Base-by-base conservation (phyloP, 2,329 filamentous ascomycete species). In the Fonsecaea multimorphosa region DNA sequence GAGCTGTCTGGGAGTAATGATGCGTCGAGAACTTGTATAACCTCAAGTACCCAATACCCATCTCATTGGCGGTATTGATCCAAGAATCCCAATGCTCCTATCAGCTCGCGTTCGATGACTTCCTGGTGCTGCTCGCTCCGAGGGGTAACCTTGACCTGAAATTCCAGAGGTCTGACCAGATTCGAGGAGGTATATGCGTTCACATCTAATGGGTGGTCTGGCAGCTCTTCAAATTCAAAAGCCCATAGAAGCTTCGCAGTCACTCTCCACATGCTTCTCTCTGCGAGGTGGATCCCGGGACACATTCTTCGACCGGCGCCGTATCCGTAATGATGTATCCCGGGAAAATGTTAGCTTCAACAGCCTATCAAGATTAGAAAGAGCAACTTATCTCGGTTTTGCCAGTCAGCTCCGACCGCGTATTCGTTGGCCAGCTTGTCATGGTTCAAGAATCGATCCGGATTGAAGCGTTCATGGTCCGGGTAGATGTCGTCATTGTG, bases 211-310 rank as follows among this genome's bases (percentile, higher is more conserved):
- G 63, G 63, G 27, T 44, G 51, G 16, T 61, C 63, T 1, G 32
- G 24, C 5, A 65, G 12, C 38, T 55, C 67, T 57, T 29, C 57
- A 36, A 73, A 70, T n/a, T 72, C 63, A 54, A 76, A 77, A 2
- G 72, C 85, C 86, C 85, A 88, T 0, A 88, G 72, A 0, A 84
- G 74, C 1, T 81, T 79, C 0, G 83, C 78, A n/a, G 84, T 79
- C 38, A 78, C 81, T 1, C 83, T 73, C 16, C 78, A 77, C 0
- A 87, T 77, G 0, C 80, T 85, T 0, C 83, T 80, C 46, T 84
- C 80, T 0, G 83, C 83, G 0, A 87, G 78, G 58, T 87, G 84
- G 68, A 67, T 67, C 0, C 83, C 82, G 0, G 78, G 77, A 64
- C 82, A 84, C 40, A 81, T 76, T 9, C 82, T 75, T 3, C 83